phyloP scores from a whole-genome alignment of 441 rosid species.

The Francoa sonchifolia region DNA sequence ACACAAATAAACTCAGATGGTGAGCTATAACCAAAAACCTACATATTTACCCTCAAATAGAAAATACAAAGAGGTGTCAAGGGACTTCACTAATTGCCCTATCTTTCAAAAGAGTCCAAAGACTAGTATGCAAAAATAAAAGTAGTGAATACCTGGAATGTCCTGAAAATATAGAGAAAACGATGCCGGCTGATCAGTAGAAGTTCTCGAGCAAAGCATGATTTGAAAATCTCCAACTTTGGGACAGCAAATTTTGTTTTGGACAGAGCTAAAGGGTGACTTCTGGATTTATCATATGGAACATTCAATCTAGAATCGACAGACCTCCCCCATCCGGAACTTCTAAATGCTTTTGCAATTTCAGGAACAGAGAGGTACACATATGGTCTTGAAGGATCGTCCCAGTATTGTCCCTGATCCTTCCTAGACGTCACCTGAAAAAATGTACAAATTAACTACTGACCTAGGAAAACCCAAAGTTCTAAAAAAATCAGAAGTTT shows the following conservation, averaged over 20 bases:
- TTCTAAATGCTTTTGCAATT: conserved; percentile 60
- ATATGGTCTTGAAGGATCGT: conserved; percentile 65
- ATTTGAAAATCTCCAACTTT: conserved; percentile 58
- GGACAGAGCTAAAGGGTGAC: conserved; percentile 52
- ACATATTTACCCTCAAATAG: too few species aligned
- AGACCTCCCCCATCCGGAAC: conserved; percentile 47
- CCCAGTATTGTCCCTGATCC: conserved; percentile 98
- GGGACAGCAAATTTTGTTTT: conserved; percentile 56
- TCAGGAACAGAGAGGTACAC: conserved; percentile 43
- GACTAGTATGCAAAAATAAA: not conserved
- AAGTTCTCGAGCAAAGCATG: conserved; percentile 58
- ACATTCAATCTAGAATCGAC: conserved; percentile 31
- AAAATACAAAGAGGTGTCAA: too few species aligned
- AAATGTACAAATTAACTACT: conserved; percentile 10
- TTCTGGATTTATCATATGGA: conserved; percentile 40
- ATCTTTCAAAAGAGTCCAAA: not conserved
- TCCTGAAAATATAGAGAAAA: conserved; percentile 71
- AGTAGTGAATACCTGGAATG: conserved; percentile 53
- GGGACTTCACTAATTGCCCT: too few species aligned
- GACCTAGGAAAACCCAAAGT: conserved; percentile 6
- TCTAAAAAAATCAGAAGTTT: conserved; percentile 5
- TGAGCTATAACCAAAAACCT: too few species aligned
- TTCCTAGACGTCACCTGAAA: conserved; percentile 77
- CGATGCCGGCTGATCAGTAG: conserved; percentile 55
- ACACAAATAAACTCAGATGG: too few species aligned